These are phyloP conservation scores for Stagonosporopsis chrysanthemi DNA, from an alignment of 2,329 filamentous ascomycete species.

Conservation along the genomic window DNA sequence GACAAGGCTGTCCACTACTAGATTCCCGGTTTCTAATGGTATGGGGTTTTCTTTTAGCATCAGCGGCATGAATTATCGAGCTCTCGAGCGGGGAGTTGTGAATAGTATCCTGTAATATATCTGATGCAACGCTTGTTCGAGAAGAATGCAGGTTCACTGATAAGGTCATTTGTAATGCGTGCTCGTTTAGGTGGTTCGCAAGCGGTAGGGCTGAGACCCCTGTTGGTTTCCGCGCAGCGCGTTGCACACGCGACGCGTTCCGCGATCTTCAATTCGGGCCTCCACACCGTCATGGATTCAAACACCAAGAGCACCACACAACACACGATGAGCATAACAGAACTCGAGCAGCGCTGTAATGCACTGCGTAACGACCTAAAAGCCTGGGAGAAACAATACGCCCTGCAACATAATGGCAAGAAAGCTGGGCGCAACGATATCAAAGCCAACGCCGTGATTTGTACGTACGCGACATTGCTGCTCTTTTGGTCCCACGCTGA, in stretches of 20 bases:
- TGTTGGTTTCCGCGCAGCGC: constrained; percentile 11
- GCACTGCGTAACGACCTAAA: constrained; percentile 79
- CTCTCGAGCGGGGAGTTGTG: constrained; percentile 49
- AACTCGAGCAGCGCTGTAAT: constrained; percentile 74
- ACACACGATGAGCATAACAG: constrained; percentile 38
- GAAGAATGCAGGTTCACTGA: constrained; percentile 25
- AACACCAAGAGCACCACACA: constrained; percentile 16
- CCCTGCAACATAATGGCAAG: constrained; percentile 66
- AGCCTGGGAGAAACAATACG: constrained; percentile 75
- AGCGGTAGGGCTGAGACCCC: constrained; percentile 32
- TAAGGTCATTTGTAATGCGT: background rate
- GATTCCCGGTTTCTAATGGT: constrained; percentile 38
- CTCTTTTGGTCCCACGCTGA: constrained; percentile 19
- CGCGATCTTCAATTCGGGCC: constrained; percentile 36
- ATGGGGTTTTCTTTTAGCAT: constrained; percentile 42
- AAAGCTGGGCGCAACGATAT: constrained; percentile 80
- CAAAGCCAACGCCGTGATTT: constrained; percentile 74
- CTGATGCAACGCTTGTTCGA: constrained; percentile 42
- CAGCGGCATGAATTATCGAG: constrained; percentile 44
- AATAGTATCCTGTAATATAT: constrained; percentile 52
- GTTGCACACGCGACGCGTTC: constrained; percentile 39
- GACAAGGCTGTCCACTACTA: constrained; percentile 95
- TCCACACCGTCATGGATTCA: constrained; percentile 19
- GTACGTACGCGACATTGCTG: constrained; percentile 55
- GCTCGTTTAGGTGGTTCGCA: constrained; percentile 3